These are phyloP conservation scores for Podaxis mareebaensis DNA, from an alignment of 768 basidiomycete species.

Conservation along the genomic window DNA sequence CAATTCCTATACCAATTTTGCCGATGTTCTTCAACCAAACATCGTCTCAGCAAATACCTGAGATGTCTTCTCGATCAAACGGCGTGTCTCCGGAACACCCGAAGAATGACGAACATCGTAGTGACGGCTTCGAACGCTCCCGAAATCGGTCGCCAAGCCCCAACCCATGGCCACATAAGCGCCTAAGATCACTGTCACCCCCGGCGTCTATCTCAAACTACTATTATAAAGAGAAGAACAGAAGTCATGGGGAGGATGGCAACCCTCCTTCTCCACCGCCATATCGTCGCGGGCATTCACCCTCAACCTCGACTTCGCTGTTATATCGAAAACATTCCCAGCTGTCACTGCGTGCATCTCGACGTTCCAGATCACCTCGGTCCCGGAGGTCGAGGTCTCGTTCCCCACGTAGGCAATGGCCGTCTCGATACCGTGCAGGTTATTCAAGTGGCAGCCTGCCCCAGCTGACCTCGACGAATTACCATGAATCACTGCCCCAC, in stretches of 20 bases:
- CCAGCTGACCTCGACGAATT: background rate
- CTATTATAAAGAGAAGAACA: background rate
- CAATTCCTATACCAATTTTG: slow-evolving; percentile 9
- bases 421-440: background rate
- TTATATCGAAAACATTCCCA: background rate
- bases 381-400: background rate
- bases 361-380: slow-evolving; percentile 1
- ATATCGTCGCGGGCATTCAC: background rate
- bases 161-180: slow-evolving; percentile 3
- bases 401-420: background rate
- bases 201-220: background rate
- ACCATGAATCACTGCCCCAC: background rate
- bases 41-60: background rate
- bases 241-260: background rate
- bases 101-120: background rate
- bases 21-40: slow-evolving; percentile 1
- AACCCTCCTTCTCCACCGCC: background rate
- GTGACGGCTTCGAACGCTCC: background rate
- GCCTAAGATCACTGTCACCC: slow-evolving; percentile 5
- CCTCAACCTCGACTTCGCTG: background rate
- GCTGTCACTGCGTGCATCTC: background rate
- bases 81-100: background rate
- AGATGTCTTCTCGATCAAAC: background rate
- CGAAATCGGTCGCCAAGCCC: background rate
- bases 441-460: background rate